A percentile compares a stretch with the other conserved stretches of the same genome.
These are phyloP conservation scores for Terana coerulea DNA, from an alignment of 768 basidiomycete species.

Conservation along the genomic window DNA sequence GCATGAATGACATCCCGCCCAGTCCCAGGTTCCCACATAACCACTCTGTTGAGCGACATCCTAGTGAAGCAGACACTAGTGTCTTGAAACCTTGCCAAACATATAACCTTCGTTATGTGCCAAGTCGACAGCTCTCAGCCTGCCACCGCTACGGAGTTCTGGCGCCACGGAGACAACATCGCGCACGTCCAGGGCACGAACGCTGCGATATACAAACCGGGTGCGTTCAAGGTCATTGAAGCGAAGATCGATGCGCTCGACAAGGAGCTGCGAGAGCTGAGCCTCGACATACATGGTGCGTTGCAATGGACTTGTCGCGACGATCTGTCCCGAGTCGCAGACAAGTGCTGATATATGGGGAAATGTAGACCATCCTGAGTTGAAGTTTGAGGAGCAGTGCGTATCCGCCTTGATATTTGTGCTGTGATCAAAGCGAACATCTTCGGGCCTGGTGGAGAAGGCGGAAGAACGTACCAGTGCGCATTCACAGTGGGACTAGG, in stretches of 20 bases:
- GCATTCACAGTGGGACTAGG: neutral
- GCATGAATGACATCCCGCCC: too few relatives aligned
- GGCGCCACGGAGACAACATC: slow-evolving; percentile 7
- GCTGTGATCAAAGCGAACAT: too few relatives aligned
- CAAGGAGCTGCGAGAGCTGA: slow-evolving; percentile 52
- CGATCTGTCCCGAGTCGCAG: neutral
- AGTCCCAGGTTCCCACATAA: too few relatives aligned
- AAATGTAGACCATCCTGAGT: slow-evolving; percentile 60
- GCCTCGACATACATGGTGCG: slow-evolving; percentile 71
- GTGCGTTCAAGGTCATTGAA: slow-evolving; percentile 61
- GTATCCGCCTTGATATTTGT: slow-evolving; percentile 1
- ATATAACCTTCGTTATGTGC: slow-evolving; percentile 2
- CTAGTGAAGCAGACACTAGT: too few relatives aligned
- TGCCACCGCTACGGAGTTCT: neutral
- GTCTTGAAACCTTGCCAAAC: too few relatives aligned
- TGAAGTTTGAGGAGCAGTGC: slow-evolving; percentile 64
- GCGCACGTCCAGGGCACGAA: slow-evolving; percentile 4
- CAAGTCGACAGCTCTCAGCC: slow-evolving; percentile 2
- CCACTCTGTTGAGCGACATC: too few relatives aligned
- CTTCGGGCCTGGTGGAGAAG: too few relatives aligned
- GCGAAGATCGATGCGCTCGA: slow-evolving; percentile 48
- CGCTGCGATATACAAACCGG: slow-evolving; percentile 43
- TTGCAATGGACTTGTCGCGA: neutral
- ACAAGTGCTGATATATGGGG: neutral
- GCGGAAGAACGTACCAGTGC: neutral